A percentile compares a stretch with the other conserved stretches of the same genome.
phyloP scores from a whole-genome alignment of 176 grass and related monocot species.

The Carex pumila region DNA sequence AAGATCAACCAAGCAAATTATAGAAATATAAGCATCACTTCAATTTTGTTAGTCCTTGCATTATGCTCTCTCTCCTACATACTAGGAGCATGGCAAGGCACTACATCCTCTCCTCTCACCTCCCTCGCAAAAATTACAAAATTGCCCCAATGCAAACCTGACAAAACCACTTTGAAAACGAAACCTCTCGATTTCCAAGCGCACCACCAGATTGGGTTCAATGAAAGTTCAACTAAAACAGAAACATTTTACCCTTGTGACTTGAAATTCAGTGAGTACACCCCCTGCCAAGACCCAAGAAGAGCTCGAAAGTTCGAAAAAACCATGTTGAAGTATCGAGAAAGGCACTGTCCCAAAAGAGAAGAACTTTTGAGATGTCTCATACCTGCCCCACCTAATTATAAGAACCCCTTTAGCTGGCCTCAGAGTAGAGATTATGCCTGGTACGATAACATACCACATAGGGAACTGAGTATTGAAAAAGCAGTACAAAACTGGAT shows the following conservation, averaged over 20 bases:
- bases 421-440: slow-evolving; percentile 67
- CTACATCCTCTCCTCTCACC: slow-evolving; percentile 18
- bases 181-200: slow-evolving; percentile 59
- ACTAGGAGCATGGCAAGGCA: slow-evolving; percentile 68
- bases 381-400: slow-evolving; percentile 59
- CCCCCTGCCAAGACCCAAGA: slow-evolving; percentile 85
- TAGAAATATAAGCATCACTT: slow-evolving; percentile 42
- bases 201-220: slow-evolving; percentile 61
- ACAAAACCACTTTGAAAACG: neutral
- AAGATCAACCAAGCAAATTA: slow-evolving; percentile 30
- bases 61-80: slow-evolving; percentile 62
- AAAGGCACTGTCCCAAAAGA: slow-evolving; percentile 65
- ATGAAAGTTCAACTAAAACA: slow-evolving; percentile 10
- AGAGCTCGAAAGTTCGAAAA: slow-evolving; percentile 66
- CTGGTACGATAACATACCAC: slow-evolving; percentile 91
- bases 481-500: slow-evolving; percentile 93
- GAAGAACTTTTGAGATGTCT: slow-evolving; percentile 52
- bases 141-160: neutral
- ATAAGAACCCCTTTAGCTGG: slow-evolving; percentile 80
- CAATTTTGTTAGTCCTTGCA: slow-evolving; percentile 25
- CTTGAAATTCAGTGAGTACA: slow-evolving; percentile 71
- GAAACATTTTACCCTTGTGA: slow-evolving; percentile 51
- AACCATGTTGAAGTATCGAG: slow-evolving; percentile 61
- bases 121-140: slow-evolving; percentile 16
- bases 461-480: slow-evolving; percentile 79